These are phyloP conservation scores for Pichia sp. DNA, from an alignment of 1,139 yeast genomes.

Conservation along the genomic window DNA sequence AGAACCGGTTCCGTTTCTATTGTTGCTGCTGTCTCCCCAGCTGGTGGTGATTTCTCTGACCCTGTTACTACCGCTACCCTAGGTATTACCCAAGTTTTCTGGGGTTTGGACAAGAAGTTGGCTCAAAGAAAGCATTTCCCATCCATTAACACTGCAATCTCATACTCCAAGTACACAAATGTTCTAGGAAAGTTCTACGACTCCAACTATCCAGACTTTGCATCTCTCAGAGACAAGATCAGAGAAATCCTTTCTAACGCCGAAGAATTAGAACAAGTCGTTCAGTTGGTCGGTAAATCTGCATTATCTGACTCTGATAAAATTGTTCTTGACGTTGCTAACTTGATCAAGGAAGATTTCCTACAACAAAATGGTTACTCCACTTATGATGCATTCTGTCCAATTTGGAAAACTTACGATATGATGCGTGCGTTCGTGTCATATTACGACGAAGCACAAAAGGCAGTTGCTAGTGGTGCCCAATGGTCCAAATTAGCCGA, in stretches of 20 bases:
- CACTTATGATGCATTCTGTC: slow-evolving; percentile 96
- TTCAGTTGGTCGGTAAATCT: slow-evolving; percentile 97
- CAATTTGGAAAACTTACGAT: slow-evolving; percentile 97
- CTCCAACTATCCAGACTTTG: slow-evolving; percentile 83
- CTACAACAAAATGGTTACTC: slow-evolving; percentile 99
- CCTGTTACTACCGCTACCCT: slow-evolving; percentile 97
- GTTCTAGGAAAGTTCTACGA: slow-evolving; percentile 85
- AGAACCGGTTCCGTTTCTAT: slow-evolving; percentile 96
- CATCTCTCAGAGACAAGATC: slow-evolving; percentile 81
- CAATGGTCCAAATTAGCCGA: slow-evolving; percentile 91
- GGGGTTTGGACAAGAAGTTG: slow-evolving; percentile 98
- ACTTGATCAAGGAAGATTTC: slow-evolving; percentile 92
- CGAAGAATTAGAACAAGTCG: slow-evolving; percentile 98
- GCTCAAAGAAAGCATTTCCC: slow-evolving; percentile 99
- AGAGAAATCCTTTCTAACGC: slow-evolving; percentile 94
- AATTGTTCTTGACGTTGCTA: slow-evolving; percentile 90
- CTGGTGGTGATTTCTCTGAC: slow-evolving; percentile 99
- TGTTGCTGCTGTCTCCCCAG: slow-evolving; percentile 99
- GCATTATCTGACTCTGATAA: slow-evolving; percentile 95
- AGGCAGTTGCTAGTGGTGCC: slow-evolving; percentile 91
- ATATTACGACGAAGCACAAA: slow-evolving; percentile 95
- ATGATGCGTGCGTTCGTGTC: slow-evolving; percentile 95
- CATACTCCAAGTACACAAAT: slow-evolving; percentile 92
- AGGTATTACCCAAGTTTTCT: slow-evolving; percentile 98
- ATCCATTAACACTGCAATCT: slow-evolving; percentile 90